Percentiles rank a stretch among this genome's conserved stretches.
Conservation (phyloP, 805 yeast species). For the Cyberlindnera meyerae region DNA sequence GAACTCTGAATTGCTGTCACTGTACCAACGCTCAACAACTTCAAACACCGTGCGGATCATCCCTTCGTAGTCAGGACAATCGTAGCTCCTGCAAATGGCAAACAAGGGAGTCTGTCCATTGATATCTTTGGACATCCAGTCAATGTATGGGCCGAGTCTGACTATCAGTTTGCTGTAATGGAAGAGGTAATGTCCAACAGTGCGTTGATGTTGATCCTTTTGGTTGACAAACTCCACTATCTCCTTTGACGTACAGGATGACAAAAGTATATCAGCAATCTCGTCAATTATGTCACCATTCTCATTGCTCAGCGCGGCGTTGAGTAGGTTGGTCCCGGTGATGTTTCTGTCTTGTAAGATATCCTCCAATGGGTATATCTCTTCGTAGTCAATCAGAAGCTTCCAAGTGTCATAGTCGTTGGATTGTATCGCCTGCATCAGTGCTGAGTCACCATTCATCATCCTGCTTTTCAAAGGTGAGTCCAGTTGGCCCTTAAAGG, state of each 20-base stretch:
- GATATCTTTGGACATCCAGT: conserved; percentile 66
- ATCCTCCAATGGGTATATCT: conserved; percentile 59
- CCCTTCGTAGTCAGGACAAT: conserved; percentile 55
- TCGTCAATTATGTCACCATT: conserved; percentile 41
- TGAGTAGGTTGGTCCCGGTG: conserved; percentile 51
- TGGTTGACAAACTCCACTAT: conserved; percentile 42
- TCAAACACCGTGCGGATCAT: conserved; percentile 44
- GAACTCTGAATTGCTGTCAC: conserved; percentile 27
- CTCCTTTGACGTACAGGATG: conserved; percentile 42
- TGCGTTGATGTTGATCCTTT: conserved; percentile 49
- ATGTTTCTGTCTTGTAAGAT: conserved; percentile 58
- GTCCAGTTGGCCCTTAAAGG: conserved; percentile 19
- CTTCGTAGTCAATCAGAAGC: conserved; percentile 41
- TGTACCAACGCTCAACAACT: conserved; percentile 41
- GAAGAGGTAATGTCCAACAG: conserved; percentile 70
- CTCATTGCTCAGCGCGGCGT: conserved; percentile 56
- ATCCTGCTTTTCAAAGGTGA: conserved; percentile 34
- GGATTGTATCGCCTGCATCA: conserved; percentile 56
- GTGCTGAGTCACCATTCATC: conserved; percentile 64
- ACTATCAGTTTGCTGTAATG: conserved; percentile 49
- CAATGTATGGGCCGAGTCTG: conserved; percentile 50
- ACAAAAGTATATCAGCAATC: conserved; percentile 39
- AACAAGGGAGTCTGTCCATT: conserved; percentile 76
- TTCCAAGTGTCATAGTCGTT: conserved; percentile 42
- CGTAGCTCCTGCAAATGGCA: conserved; percentile 74